Base-by-base conservation (phyloP, 2,329 filamentous ascomycete species). In the Xylariaceae sp. region DNA sequence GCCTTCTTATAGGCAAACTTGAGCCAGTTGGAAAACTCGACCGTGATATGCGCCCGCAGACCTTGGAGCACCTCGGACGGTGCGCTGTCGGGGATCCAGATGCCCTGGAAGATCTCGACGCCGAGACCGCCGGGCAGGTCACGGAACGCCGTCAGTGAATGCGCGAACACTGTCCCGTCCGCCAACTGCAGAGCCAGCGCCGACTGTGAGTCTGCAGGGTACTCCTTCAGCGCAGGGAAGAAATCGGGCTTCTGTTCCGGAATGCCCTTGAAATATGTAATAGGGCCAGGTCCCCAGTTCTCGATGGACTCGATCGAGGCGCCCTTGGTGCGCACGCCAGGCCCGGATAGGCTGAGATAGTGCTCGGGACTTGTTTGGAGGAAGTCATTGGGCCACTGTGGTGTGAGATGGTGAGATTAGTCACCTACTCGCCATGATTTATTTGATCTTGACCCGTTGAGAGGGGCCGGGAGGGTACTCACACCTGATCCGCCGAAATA, bases 21-120 rank as follows among this genome's bases (percentile, higher is more conserved):
- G 26, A 47, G 15, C 45, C 42, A 47, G 19, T 47, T 45, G 16
- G 42, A 32, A 17, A 43, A 47, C 31, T 47, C 45, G n/a, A 47
- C 39, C 17, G 42, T 47, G 44, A 47, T 38, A 31, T 47, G 42
- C 11, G 34, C 35, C 12, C 15, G 18, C 1, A 40, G 16, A 3
- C 43, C 46, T 12, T 36, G 23, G 3, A 44, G 11, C n/a, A 45
- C 36, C 4, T 43, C 33, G 1, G n/a, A 2, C 14, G 45, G 42
- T 3, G 31, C 28, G 7, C 30, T 38, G 5, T 45, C 45, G 0
- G 45, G 45, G 14, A 47, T 36, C 44, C 44, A 47, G 9, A 44
- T 36, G 9, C 41, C 35, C 35, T 41, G 13, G 16, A 26, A 43
- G 13, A 48, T 36, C 36, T 48, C 45, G 9, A 48, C 43, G 17